These are phyloP conservation scores for Butyriboletus pseudospeciosus DNA, from an alignment of 1,284 basidiomycete genomes.

Conservation along the genomic window DNA sequence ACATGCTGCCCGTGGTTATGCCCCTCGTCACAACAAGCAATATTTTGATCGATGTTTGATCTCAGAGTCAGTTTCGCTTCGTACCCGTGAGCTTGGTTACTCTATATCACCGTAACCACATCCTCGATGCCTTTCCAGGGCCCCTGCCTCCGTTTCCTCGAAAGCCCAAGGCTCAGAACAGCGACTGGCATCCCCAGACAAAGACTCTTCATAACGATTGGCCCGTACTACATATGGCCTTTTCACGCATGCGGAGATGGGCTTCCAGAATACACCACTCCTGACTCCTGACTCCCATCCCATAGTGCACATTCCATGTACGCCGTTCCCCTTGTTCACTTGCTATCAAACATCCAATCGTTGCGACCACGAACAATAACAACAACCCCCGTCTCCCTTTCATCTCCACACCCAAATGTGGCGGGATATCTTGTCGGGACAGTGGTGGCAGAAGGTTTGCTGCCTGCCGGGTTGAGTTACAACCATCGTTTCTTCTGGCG, in stretches of 20 bases:
- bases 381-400: background rate
- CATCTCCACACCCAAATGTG: constrained; percentile 4
- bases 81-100: background rate
- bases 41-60: background rate
- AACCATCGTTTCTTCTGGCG: constrained; percentile 2
- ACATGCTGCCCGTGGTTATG: background rate
- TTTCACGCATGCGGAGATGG: background rate
- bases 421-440: background rate
- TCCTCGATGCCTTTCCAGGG: background rate
- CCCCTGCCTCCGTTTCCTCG: background rate
- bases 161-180: background rate
- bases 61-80: background rate
- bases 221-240: background rate
- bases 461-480: background rate
- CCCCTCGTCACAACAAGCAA: background rate
- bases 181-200: background rate
- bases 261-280: background rate
- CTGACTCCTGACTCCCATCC: background rate
- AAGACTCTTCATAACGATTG: background rate
- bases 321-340: background rate
- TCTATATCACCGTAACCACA: background rate
- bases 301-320: constrained; percentile 2
- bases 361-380: background rate
- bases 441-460: background rate
- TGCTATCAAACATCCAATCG: background rate